phyloP scores from a whole-genome alignment of 148 eudicot species.

The Vaccinium myrtillus region DNA sequence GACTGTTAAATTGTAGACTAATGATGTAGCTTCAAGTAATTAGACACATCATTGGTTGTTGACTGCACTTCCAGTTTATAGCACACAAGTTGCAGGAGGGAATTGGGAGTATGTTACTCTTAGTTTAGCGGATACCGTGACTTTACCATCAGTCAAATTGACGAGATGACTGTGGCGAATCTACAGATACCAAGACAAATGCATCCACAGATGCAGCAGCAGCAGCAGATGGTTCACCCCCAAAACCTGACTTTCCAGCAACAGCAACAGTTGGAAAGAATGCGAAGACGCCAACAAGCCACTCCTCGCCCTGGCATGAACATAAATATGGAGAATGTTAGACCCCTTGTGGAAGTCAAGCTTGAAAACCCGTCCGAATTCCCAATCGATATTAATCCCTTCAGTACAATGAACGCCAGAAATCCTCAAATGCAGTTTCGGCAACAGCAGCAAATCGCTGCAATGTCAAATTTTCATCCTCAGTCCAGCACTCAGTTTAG shows the following conservation, averaged over 20 bases:
- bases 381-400: conserved; percentile 60
- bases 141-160: neutral
- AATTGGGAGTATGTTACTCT: neutral
- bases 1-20: neutral
- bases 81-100: neutral
- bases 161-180: conserved; percentile 9
- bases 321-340: conserved; percentile 43
- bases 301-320: conserved; percentile 59
- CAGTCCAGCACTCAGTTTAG: conserved; percentile 57
- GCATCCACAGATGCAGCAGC: conserved; percentile 51
- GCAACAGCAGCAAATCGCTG: conserved; percentile 63
- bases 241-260: conserved; percentile 48
- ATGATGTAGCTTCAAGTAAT: neutral
- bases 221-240: conserved; percentile 58
- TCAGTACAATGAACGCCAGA: conserved; percentile 47
- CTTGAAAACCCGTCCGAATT: conserved; percentile 72
- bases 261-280: conserved; percentile 45
- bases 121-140: neutral
- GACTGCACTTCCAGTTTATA: neutral
- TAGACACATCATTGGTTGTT: neutral
- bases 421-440: conserved; percentile 49
- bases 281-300: conserved; percentile 52
- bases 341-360: conserved; percentile 88
- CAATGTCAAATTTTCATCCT: conserved; percentile 52
- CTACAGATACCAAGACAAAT: conserved; percentile 64